A percentile compares a stretch with the other conserved stretches of the same genome.
Evolutionary conservation across 2,329 filamentous ascomycete species (phyloP).

Genomic region (Helotiales sp.): DNA sequence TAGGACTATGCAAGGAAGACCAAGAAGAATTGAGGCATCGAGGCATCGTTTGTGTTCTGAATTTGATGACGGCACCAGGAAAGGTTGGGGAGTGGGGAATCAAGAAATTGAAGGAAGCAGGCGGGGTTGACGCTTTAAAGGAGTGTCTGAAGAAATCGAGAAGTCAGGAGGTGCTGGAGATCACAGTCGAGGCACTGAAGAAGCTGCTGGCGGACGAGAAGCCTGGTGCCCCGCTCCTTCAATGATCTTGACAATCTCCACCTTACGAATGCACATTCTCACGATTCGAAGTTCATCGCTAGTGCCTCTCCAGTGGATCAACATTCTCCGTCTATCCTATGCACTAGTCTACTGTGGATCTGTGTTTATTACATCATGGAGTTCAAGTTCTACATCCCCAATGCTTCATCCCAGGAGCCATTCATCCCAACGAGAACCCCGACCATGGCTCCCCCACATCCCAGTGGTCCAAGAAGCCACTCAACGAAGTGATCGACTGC

Average conservation of each 20-base stretch:
- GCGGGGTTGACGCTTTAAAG: constrained; percentile 71
- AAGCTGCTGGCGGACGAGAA: constrained; percentile 36
- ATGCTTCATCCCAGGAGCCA: too few relatives aligned
- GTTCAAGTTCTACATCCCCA: too few relatives aligned
- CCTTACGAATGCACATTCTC: neutral
- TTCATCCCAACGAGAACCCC: too few relatives aligned
- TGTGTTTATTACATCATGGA: too few relatives aligned
- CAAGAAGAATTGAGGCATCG: constrained; percentile 71
- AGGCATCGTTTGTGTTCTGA: constrained; percentile 76
- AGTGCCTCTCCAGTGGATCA: neutral
- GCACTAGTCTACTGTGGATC: neutral
- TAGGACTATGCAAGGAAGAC: constrained; percentile 79
- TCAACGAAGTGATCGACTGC: neutral
- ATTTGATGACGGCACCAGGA: constrained; percentile 71
- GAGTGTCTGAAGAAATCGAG: constrained; percentile 71
- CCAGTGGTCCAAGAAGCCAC: neutral
- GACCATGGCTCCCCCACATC: neutral
- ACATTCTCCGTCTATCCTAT: neutral
- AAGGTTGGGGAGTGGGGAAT: constrained; percentile 66
- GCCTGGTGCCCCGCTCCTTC: constrained; percentile 18
- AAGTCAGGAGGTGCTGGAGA: constrained; percentile 70
- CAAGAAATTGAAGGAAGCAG: constrained; percentile 63
- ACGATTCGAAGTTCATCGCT: neutral
- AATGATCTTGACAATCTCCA: neutral
- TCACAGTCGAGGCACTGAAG: constrained; percentile 76